A percentile compares a stretch with the other conserved stretches of the same genome.
Conservation (phyloP, 1,284 basidiomycete species). For the Rhodotorula sp. region DNA sequence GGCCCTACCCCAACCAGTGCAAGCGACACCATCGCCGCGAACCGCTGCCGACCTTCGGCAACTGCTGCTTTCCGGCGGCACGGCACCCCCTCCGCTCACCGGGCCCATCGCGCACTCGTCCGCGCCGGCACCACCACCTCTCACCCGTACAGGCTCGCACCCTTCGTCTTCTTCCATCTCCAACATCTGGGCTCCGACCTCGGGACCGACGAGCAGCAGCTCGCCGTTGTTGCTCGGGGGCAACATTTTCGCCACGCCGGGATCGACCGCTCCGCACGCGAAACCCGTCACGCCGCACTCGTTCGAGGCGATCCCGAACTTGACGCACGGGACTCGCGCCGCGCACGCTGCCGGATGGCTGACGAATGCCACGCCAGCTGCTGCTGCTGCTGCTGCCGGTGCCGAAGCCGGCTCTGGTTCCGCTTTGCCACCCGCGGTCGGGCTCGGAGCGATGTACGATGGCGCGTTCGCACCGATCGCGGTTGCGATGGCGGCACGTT, state of each 20-base stretch:
- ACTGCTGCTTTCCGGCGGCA: slow-evolving; percentile 10
- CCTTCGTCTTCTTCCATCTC: background rate
- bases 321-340: slow-evolving; percentile 19
- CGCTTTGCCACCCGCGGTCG: background rate
- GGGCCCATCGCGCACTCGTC: background rate
- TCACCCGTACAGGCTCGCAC: background rate
- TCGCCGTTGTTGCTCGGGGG: slow-evolving; percentile 4
- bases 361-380: background rate
- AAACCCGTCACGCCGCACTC: slow-evolving; percentile 17
- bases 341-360: slow-evolving; percentile 17
- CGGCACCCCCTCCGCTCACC: background rate
- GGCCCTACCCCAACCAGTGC: background rate
- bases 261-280: background rate
- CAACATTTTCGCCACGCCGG: background rate
- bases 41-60: slow-evolving; percentile 22
- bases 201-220: background rate
- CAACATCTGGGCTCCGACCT: background rate
- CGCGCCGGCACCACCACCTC: background rate
- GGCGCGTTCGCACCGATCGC: slow-evolving; percentile 2
- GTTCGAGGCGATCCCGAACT: slow-evolving; percentile 33
- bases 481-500: too few relatives aligned
- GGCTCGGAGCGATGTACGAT: background rate
- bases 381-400: background rate
- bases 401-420: background rate
- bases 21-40: background rate